These are phyloP conservation scores for Cucurbita maxima DNA, from an alignment of 306 rosid genomes.

Conservation along the genomic window DNA sequence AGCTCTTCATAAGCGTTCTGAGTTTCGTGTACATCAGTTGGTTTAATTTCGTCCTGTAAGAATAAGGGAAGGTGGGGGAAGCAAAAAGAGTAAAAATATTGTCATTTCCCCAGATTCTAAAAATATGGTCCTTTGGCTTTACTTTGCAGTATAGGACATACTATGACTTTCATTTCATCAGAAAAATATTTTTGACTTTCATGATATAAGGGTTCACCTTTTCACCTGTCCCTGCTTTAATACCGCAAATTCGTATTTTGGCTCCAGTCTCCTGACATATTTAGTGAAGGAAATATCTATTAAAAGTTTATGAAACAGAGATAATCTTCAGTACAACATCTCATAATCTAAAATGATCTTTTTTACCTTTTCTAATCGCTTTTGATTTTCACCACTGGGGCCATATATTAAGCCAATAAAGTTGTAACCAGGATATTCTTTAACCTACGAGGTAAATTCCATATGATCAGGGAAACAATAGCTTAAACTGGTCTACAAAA, in stretches of 20 bases:
- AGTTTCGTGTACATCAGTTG: constrained; percentile 34
- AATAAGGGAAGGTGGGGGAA: background rate
- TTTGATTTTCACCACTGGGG: constrained; percentile 68
- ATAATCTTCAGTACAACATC: background rate
- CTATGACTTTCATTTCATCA: too few relatives aligned
- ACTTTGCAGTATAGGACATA: background rate
- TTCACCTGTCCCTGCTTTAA: constrained; percentile 46
- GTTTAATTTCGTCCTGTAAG: constrained; percentile 50
- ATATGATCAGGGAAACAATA: constrained; percentile 1
- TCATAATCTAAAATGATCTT: background rate
- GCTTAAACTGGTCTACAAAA: background rate
- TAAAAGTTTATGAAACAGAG: background rate
- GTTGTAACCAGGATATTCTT: constrained; percentile 61
- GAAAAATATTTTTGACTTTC: background rate
- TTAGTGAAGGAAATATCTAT: background rate
- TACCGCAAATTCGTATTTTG: constrained; percentile 57
- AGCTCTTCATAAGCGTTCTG: constrained; percentile 51
- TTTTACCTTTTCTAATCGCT: constrained; percentile 71
- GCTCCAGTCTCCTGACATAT: constrained; percentile 77
- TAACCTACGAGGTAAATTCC: constrained; percentile 44
- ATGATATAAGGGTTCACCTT: constrained; percentile 30
- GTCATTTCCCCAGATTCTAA: background rate
- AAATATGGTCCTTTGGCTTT: background rate
- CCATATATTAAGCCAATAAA: constrained; percentile 67
- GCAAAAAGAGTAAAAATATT: background rate